Percentiles rank a stretch among this genome's conserved stretches.
phyloP scores from a whole-genome alignment of 106 monocot species.

The Alisma plantagoaquatica region DNA sequence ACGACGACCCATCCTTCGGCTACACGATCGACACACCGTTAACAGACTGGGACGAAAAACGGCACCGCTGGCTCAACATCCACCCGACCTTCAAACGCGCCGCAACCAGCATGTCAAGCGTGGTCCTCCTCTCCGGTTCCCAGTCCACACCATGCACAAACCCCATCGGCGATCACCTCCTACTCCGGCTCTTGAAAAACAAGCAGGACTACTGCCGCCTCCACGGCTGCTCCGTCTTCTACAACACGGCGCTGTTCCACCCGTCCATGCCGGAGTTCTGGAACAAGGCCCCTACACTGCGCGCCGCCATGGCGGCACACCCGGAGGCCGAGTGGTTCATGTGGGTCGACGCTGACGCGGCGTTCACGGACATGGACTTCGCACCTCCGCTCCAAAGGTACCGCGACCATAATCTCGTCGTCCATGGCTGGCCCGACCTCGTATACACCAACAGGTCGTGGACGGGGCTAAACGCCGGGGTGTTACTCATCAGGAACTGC shows the following conservation, averaged over 20 bases:
- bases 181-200: conserved; percentile 66
- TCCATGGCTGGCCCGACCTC: conserved; percentile 57
- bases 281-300: conserved; percentile 57
- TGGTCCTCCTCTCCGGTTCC: conserved; percentile 65
- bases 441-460: conserved; percentile 50
- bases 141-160: conserved; percentile 37
- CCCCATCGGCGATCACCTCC: conserved; percentile 41
- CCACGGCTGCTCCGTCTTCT: conserved; percentile 50
- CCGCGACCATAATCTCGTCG: conserved; percentile 42
- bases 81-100: conserved; percentile 13
- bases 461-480: conserved; percentile 83
- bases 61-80: conserved; percentile 19
- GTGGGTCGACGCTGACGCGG: conserved; percentile 95
- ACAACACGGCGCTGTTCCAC: conserved; percentile 61
- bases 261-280: conserved; percentile 51
- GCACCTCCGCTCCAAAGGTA: conserved; percentile 45
- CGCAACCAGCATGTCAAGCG: neutral
- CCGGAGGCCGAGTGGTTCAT: conserved; percentile 87
- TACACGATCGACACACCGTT: conserved; percentile 21
- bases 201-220: conserved; percentile 68
- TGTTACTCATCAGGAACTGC: conserved; percentile 86
- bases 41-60: conserved; percentile 36
- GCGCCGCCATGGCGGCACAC: conserved; percentile 79
- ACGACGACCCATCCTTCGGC: conserved; percentile 27
- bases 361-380: conserved; percentile 93